Percentiles rank a stretch among this genome's conserved stretches.
Conservation (phyloP, 192 early-diverging fungal species). For the Coemansia sp. region DNA sequence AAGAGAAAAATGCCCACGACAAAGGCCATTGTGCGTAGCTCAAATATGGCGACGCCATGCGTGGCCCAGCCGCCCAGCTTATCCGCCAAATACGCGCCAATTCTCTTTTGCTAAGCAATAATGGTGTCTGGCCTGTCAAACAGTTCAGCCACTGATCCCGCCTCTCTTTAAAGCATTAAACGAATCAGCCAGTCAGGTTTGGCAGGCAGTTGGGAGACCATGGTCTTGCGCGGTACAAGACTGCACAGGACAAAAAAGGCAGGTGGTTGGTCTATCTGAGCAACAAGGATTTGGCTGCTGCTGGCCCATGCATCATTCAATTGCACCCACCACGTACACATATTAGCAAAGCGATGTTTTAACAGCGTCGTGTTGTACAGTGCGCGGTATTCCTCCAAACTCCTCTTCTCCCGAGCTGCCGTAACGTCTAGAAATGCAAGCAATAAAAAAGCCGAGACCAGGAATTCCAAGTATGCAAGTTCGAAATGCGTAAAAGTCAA, state of each 20-base stretch:
- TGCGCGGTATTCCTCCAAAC: neutral
- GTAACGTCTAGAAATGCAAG: conserved; percentile 4
- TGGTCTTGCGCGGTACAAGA: neutral
- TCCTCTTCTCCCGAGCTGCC: neutral
- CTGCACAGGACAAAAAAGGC: neutral
- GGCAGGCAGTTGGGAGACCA: neutral
- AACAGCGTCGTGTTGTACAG: neutral
- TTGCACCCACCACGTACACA: conserved; percentile 4
- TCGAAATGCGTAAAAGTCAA: conserved; percentile 3
- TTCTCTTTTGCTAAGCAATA: no score
- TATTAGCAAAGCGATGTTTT: conserved; percentile 1
- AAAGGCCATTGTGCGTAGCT: no score
- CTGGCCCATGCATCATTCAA: conserved; percentile 2
- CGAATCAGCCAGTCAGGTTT: neutral
- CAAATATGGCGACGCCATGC: no score
- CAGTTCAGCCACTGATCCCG: neutral
- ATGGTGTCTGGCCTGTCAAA: no score
- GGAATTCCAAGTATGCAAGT: conserved; percentile 1
- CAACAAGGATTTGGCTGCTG: neutral
- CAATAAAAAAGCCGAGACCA: neutral
- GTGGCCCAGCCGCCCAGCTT: no score
- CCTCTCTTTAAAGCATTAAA: neutral
- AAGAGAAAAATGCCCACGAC: no score
- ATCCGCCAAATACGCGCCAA: no score
- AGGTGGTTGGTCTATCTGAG: neutral